Conservation (phyloP, 352 stramenopile genomes). For the Peronospora farinosa region DNA sequence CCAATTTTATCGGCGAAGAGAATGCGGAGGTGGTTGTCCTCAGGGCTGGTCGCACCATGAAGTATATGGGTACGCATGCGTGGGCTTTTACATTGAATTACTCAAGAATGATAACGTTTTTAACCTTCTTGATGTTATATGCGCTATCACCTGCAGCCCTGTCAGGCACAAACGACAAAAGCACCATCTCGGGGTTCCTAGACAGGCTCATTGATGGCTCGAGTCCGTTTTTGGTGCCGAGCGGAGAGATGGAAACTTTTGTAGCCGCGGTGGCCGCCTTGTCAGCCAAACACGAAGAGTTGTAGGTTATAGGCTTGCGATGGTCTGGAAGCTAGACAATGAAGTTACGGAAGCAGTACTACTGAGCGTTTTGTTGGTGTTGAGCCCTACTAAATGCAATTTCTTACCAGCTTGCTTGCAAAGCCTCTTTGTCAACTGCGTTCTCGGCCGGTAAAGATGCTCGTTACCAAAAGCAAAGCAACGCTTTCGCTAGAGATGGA, state of each 20-base stretch:
- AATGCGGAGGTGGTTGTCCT: conserved; percentile 41
- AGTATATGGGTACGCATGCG: conserved; percentile 46
- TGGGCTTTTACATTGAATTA: neutral
- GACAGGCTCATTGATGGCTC: conserved; percentile 64
- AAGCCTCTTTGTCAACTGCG: conserved; percentile 22
- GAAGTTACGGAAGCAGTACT: neutral
- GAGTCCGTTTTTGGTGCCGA: conserved; percentile 39
- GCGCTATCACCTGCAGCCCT: conserved; percentile 32
- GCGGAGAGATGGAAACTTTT: conserved; percentile 21
- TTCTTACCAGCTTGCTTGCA: neutral
- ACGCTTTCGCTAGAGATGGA: conserved; percentile 40
- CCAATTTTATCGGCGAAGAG: conserved; percentile 29
- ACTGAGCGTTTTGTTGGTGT: neutral
- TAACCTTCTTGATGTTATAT: conserved; percentile 7
- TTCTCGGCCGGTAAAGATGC: neutral
- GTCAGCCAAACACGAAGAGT: conserved; percentile 23
- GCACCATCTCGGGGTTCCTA: conserved; percentile 38
- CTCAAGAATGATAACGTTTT: neutral
- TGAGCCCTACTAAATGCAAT: conserved; percentile 1
- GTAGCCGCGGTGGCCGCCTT: conserved; percentile 17
- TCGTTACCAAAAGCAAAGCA: neutral
- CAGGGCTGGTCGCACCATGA: conserved; percentile 54
- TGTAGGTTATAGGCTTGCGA: conserved; percentile 8
- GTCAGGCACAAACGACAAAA: conserved; percentile 24
- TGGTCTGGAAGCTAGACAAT: conserved; percentile 7